Base-by-base conservation (phyloP, 331 rosid genomes). In the Malus hybrid region DNA sequence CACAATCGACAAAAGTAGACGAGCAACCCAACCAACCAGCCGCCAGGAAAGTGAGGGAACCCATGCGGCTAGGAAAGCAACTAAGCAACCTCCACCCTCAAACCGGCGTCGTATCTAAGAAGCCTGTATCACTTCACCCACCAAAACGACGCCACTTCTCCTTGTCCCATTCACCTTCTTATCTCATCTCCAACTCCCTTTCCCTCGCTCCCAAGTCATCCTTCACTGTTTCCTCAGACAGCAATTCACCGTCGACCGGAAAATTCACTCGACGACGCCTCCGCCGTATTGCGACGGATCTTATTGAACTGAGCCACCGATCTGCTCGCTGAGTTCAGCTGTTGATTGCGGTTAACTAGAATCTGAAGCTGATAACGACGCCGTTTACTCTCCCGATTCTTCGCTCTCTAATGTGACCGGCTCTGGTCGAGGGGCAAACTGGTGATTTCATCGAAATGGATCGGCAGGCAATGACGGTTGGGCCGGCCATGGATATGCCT, bases 401-500 rank as follows among this genome's bases (percentile, higher is more conserved):
- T 20, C 3, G 28, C 33, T 57, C 66, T 80, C 80, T 80, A 77
- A 91, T 87, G 85, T 79, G 83, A 86, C 52, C 63, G 28, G 75
- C 71, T 71, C 76, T 48, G 69, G 73, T 34, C 56, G 50, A 74
- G 67, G 46, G 55, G 12, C 18, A 12, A 44, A 39, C 74, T 59
- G 60, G 79, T 86, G 65, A 56, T 14, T 36, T 76, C 42, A 24
- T 46, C 33, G 12, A 2, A 55, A 90, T 95, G 99, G 89, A 95
- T 88, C 96, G 93, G 86, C 39, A 88, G 77, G 67, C 86, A 77
- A 24, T 92, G 46, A 87, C 93, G 44, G 81, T 83, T 32, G 97
- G 91, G 63, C 81, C 88, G 64, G 81, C 71, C 39, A 76, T 88
- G 88, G 97, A 91, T 33, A 74, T 90, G 89, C 97, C 96, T 80